A percentile compares a stretch with the other conserved stretches of the same genome.
These are phyloP conservation scores for Cicer cuneatum DNA, from an alignment of 306 rosid species.

Conservation along the genomic window DNA sequence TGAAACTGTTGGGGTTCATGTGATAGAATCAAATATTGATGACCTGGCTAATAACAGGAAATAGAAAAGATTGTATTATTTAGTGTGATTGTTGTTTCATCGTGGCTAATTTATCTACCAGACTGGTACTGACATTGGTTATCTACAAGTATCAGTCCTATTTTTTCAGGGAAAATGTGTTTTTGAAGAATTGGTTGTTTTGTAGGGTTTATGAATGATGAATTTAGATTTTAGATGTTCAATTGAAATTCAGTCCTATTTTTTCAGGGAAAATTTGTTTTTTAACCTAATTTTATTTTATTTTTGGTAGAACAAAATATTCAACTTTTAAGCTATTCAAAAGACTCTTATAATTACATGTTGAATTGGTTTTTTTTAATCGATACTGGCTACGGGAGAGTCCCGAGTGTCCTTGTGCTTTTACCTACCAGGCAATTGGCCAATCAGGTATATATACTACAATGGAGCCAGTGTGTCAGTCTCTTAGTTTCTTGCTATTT, in stretches of 20 bases:
- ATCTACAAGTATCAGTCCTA: too few species aligned
- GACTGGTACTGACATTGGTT: too few species aligned
- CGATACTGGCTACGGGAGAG: slow-evolving; percentile 58
- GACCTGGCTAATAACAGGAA: neutral
- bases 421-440: slow-evolving; percentile 90
- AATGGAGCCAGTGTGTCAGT: neutral
- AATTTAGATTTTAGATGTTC: too few species aligned
- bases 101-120: slow-evolving; percentile 12
- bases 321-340: too few species aligned
- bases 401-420: slow-evolving; percentile 84
- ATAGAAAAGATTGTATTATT: slow-evolving; percentile 7
- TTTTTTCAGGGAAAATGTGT: too few species aligned
- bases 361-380: too few species aligned
- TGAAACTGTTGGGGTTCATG: slow-evolving; percentile 5
- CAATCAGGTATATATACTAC: slow-evolving; percentile 62
- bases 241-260: too few species aligned
- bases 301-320: too few species aligned
- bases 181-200: too few species aligned
- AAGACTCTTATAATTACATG: too few species aligned
- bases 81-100: slow-evolving; percentile 22
- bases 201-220: neutral
- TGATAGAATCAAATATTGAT: neutral
- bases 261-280: too few species aligned
- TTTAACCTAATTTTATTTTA: too few species aligned
- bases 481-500: neutral